phyloP scores from a whole-genome alignment of 352 stramenopile species.

The Pythium sp. region DNA sequence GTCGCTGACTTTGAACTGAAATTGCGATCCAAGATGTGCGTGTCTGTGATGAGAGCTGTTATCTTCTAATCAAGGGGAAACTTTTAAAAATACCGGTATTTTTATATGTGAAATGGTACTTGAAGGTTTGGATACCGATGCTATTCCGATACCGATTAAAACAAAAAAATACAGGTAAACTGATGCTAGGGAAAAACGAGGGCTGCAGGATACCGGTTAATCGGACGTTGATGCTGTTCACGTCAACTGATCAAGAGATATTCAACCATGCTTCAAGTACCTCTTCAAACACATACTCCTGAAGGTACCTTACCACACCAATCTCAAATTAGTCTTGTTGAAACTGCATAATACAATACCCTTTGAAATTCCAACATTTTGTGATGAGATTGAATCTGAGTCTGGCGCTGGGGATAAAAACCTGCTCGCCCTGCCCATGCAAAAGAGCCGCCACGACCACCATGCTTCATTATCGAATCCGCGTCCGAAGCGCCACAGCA shows the following conservation, averaged over 20 bases:
- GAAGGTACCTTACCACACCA: background rate
- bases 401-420: background rate
- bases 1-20: background rate
- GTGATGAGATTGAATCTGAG: background rate
- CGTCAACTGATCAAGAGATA: constrained; percentile 10
- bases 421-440: background rate
- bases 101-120: background rate
- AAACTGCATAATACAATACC: background rate
- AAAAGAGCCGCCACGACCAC: background rate
- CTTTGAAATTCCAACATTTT: background rate
- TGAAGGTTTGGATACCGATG: background rate
- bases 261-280: constrained; percentile 9
- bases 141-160: background rate
- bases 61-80: background rate
- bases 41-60: background rate
- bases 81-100: background rate
- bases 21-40: constrained; percentile 1
- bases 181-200: background rate
- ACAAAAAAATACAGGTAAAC: background rate
- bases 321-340: background rate
- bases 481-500: background rate
- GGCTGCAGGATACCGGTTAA: too few relatives aligned
- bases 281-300: background rate
- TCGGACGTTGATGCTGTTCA: background rate
- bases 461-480: constrained; percentile 1